Evolutionary conservation across 306 rosid species (phyloP).

Genomic region (Dryas alaskensis): DNA sequence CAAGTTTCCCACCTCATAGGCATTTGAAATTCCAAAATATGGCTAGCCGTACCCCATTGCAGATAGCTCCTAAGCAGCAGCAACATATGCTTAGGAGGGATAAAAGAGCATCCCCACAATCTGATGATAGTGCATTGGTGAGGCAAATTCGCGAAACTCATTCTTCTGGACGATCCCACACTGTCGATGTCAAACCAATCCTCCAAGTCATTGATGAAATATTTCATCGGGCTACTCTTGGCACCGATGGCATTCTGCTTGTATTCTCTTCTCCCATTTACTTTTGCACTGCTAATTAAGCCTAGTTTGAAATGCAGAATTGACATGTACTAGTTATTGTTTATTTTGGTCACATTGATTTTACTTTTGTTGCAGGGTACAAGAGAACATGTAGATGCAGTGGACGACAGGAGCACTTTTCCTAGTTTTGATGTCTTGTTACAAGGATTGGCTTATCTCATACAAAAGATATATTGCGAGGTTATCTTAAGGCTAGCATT

Average conservation of each 20-base stretch:
- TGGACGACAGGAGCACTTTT: slow-evolving; percentile 42
- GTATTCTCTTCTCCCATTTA: slow-evolving; percentile 27
- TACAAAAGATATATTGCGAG: slow-evolving; percentile 73
- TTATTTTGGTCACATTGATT: slow-evolving; percentile 9
- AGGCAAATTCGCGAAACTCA: slow-evolving; percentile 73
- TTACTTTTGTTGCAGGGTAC: slow-evolving; percentile 45
- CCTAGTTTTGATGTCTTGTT: slow-evolving; percentile 44
- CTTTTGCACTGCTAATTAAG: not conserved
- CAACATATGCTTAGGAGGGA: slow-evolving; percentile 30
- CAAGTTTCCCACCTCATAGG: not conserved
- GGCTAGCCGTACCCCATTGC: slow-evolving; percentile 29
- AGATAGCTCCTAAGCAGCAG: slow-evolving; percentile 24
- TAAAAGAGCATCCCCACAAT: slow-evolving; percentile 38
- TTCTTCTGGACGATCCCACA: slow-evolving; percentile 49
- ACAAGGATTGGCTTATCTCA: slow-evolving; percentile 55
- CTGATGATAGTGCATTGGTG: slow-evolving; percentile 72
- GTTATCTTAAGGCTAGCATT: slow-evolving; percentile 25
- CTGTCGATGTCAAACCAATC: slow-evolving; percentile 60
- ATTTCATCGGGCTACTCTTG: slow-evolving; percentile 39
- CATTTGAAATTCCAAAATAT: slow-evolving; percentile 24
- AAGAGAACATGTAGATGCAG: slow-evolving; percentile 29
- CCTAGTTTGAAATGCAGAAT: not conserved
- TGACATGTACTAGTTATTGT: not conserved
- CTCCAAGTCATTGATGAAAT: slow-evolving; percentile 54
- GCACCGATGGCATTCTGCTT: slow-evolving; percentile 33